Evolutionary conservation across 768 basidiomycete genomes (phyloP).

Genomic region (Candolleomyces eurysporus): DNA sequence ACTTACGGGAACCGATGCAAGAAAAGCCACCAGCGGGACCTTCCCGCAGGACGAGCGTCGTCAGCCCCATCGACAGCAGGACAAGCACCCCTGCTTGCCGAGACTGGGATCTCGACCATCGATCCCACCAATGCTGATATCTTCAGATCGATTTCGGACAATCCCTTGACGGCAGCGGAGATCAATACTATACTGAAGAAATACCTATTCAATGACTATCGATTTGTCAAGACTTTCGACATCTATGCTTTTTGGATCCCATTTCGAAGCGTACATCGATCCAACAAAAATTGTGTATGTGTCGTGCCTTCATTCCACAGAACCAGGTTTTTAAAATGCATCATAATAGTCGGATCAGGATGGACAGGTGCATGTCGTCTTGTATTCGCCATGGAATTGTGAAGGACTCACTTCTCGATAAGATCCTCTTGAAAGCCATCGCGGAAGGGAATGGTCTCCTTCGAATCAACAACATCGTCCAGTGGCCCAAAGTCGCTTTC

Average conservation of each 20-base stretch:
- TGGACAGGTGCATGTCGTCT: slow-evolving; percentile 40
- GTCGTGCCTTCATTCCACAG: neutral
- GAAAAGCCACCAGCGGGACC: neutral
- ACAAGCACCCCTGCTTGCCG: neutral
- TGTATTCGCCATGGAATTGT: slow-evolving; percentile 1
- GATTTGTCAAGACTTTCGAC: slow-evolving; percentile 38
- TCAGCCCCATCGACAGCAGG: neutral
- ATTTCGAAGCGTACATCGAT: slow-evolving; percentile 35
- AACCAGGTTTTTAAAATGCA: neutral
- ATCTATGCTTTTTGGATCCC: slow-evolving; percentile 44
- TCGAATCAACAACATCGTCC: slow-evolving; percentile 49
- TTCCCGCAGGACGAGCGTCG: neutral
- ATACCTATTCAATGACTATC: slow-evolving; percentile 42
- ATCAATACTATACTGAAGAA: slow-evolving; percentile 43
- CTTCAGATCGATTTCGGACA: neutral
- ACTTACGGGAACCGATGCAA: neutral
- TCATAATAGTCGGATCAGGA: slow-evolving; percentile 41
- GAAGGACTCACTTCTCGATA: neutral
- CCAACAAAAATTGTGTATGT: slow-evolving; percentile 42
- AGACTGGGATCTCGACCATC: neutral
- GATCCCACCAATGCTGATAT: neutral
- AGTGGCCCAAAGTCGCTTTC: slow-evolving; percentile 40
- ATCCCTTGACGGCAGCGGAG: slow-evolving; percentile 38
- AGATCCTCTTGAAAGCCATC: slow-evolving; percentile 40
- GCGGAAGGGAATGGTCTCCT: slow-evolving; percentile 46